Conservation (phyloP, 352 stramenopile species). For the Phytophthora colocasiae region DNA sequence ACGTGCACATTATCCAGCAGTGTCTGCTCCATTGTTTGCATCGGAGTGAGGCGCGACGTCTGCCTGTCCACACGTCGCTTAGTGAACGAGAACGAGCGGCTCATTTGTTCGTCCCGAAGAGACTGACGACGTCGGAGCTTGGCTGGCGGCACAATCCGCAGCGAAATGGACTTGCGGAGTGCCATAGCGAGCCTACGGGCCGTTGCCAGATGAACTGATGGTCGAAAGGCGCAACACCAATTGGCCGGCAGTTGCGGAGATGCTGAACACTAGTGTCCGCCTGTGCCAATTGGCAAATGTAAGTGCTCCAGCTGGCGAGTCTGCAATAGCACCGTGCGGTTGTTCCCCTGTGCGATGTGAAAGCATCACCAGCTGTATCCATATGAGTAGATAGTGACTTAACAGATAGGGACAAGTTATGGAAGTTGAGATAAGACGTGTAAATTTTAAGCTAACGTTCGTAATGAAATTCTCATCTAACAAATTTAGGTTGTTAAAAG, state of each 20-base stretch:
- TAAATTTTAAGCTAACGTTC: constrained; percentile 9
- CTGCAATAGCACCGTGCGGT: constrained; percentile 31
- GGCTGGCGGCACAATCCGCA: constrained; percentile 37
- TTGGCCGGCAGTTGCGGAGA: constrained; percentile 8
- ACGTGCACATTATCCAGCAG: constrained; percentile 81
- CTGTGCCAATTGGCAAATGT: constrained; percentile 27
- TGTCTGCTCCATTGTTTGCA: constrained; percentile 65
- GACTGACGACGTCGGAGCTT: constrained; percentile 51
- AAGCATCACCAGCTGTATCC: constrained; percentile 35
- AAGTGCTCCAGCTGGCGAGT: constrained; percentile 25
- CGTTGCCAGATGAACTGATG: constrained; percentile 5
- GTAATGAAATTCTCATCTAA: constrained; percentile 11
- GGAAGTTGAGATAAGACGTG: not conserved
- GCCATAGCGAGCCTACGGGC: constrained; percentile 17
- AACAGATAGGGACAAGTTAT: not conserved
- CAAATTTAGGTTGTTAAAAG: not conserved
- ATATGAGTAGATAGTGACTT: constrained; percentile 21
- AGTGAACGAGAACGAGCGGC: constrained; percentile 47
- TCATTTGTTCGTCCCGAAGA: constrained; percentile 43
- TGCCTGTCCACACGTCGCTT: constrained; percentile 68
- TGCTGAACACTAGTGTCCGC: constrained; percentile 23
- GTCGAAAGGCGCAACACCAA: constrained; percentile 19
- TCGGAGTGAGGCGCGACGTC: constrained; percentile 40
- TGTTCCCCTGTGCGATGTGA: constrained; percentile 19
- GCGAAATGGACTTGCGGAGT: constrained; percentile 52